Evolutionary conservation across 148 eudicot species (phyloP), one percentile per base, ranked within the genome.

Genomic region (Oxyria digyna): DNA sequence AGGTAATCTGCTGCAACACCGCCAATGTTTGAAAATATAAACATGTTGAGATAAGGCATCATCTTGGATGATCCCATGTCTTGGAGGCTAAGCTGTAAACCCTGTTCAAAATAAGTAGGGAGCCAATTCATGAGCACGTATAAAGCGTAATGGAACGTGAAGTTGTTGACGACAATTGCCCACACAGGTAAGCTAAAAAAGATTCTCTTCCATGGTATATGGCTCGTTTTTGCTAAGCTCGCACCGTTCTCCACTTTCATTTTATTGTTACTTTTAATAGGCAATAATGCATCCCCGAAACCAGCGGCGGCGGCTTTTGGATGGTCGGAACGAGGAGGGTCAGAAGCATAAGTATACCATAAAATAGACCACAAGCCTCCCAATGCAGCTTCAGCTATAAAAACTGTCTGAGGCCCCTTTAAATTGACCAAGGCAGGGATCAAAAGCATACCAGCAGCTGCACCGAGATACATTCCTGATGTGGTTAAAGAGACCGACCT

Each of bases 111-210:
- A 74, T 92, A 92, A 6, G 97, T 92, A 4, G 97, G 97, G 29
- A 92, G 82, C 97, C 97, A 92, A 66, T 92, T 92, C 97, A 92
- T 92, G 35, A 92, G 91, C 49, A 92, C 93, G 41, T 92, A 92
- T 57, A 92, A 81, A 37, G 85, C 97, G n/a, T 92, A 92, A 80
- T 92, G 97, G 74, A 92, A 92, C 50, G 96, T 89, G 79, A 92
- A 92, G 46, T 89, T 92, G 70, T 92, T 92, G 50, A 87, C 89
- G 29, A 92, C 96, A 69, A 92, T 92, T 24, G 97, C 96, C 97
- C 97, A 92, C 35, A 92, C 92, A 0, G 96, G 92, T 68, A 87
- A 74, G 79, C 88, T 89, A 41, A 87, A 64, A 18, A 84, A 40
- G 70, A 91, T 87, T 49, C 48, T 81, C 74, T 85, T 87, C 96